Evolutionary conservation across 208 protist genomes (phyloP).

Genomic region (Blechomonas ayalai): DNA sequence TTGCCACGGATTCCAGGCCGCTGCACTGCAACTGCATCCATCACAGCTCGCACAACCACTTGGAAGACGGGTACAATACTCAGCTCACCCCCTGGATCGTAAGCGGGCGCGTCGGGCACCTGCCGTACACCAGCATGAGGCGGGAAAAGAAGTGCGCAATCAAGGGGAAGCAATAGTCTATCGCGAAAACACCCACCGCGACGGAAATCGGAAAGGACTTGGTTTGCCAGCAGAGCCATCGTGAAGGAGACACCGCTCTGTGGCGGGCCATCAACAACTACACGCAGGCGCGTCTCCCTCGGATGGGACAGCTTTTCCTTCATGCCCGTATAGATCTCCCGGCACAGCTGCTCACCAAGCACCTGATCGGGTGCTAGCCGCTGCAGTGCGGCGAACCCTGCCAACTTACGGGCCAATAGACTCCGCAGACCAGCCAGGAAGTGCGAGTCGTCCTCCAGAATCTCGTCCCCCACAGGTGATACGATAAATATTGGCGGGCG

Average conservation of each 20-base stretch:
- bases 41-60: constrained; percentile 31
- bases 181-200: constrained; percentile 19
- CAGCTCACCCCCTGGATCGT: constrained; percentile 9
- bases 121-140: background rate
- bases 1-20: constrained; percentile 34
- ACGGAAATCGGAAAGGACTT: constrained; percentile 16
- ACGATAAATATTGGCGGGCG: no score
- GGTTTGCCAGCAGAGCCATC: constrained; percentile 18
- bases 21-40: constrained; percentile 57
- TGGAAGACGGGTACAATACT: constrained; percentile 37
- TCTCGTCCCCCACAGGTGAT: no score
- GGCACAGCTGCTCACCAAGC: background rate
- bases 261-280: constrained; percentile 54
- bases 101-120: background rate
- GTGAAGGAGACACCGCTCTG: constrained; percentile 59
- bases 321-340: no score
- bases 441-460: constrained; percentile 12
- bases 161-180: constrained; percentile 39
- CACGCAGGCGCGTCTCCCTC: constrained; percentile 5
- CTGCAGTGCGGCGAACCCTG: background rate
- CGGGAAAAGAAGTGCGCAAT: constrained; percentile 43
- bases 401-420: background rate
- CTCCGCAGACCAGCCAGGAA: constrained; percentile 8
- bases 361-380: background rate
- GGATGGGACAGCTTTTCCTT: no score